Percentiles rank a stretch among this genome's conserved stretches.
Conservation (phyloP, 1,284 basidiomycete species). For the Sanguinoderma infundibulare region DNA sequence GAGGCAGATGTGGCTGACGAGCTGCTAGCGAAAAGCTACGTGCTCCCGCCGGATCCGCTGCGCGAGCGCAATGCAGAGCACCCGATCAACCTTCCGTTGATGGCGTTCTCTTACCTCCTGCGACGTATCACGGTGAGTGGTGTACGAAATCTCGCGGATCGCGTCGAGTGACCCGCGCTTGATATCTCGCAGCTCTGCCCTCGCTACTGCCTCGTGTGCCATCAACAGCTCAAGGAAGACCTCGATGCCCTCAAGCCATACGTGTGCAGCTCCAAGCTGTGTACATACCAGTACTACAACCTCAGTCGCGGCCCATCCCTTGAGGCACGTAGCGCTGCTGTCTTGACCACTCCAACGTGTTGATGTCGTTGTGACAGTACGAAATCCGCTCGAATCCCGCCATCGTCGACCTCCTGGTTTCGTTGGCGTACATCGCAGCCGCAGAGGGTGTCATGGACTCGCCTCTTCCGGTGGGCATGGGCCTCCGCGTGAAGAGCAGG, state of each 20-base stretch:
- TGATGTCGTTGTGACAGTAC: conserved; percentile 44
- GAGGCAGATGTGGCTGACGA: conserved; percentile 52
- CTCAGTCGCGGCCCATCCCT: conserved; percentile 64
- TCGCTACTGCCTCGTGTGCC: conserved; percentile 66
- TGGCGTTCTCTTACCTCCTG: conserved; percentile 62
- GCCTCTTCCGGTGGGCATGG: conserved; percentile 62
- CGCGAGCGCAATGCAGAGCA: conserved; percentile 32
- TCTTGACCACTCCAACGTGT: background rate
- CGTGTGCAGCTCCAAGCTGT: conserved; percentile 62
- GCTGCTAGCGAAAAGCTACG: conserved; percentile 42
- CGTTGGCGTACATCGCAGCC: conserved; percentile 60
- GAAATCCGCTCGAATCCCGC: conserved; percentile 62
- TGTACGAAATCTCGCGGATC: background rate
- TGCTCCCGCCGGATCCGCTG: conserved; percentile 59
- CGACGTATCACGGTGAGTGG: conserved; percentile 57
- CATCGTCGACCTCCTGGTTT: conserved; percentile 64
- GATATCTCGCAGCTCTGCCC: conserved; percentile 53
- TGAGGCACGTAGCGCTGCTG: conserved; percentile 50
- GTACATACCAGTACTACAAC: conserved; percentile 66
- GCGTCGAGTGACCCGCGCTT: background rate
- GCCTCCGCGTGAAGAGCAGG: conserved; percentile 47
- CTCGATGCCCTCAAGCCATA: conserved; percentile 69
- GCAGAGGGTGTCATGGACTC: conserved; percentile 53
- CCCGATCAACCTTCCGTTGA: conserved; percentile 56
- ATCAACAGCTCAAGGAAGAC: conserved; percentile 53